Evolutionary conservation across 768 basidiomycete species (phyloP).

Genomic region (Mycena polygramma): DNA sequence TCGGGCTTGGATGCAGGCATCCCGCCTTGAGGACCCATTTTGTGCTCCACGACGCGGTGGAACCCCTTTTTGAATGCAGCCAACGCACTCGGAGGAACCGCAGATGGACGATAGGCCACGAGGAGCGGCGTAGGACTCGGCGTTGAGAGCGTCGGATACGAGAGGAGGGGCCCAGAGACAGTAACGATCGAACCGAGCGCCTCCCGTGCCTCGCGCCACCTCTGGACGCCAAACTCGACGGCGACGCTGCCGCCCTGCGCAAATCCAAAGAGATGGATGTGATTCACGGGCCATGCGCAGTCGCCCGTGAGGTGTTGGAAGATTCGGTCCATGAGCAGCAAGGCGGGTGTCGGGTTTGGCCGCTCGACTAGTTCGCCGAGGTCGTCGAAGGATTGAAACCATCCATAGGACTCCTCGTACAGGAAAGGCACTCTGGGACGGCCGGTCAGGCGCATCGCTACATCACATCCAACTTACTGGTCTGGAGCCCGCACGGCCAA

Average conservation of each 20-base stretch:
- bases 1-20: constrained; percentile 86
- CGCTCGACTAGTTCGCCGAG: constrained; percentile 78
- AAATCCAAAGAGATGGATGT: constrained; percentile 92
- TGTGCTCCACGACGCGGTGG: constrained; percentile 60
- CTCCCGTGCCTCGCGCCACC: constrained; percentile 64
- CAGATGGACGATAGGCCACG: constrained; percentile 65
- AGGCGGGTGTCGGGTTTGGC: constrained; percentile 81
- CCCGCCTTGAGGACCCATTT: constrained; percentile 59
- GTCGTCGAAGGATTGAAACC: constrained; percentile 86
- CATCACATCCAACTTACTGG: constrained; percentile 56
- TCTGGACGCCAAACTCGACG: constrained; percentile 71
- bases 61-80: constrained; percentile 75
- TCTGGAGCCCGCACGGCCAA: constrained; percentile 86
- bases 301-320: constrained; percentile 69
- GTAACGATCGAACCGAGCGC: constrained; percentile 76
- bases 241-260: constrained; percentile 89
- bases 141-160: constrained; percentile 74
- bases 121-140: constrained; percentile 73
- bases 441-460: constrained; percentile 17
- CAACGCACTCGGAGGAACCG: constrained; percentile 60
- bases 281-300: constrained; percentile 73
- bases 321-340: constrained; percentile 67
- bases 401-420: constrained; percentile 85
- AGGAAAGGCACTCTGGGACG: constrained; percentile 77
- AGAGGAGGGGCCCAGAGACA: constrained; percentile 81